Evolutionary conservation across 805 yeast species (phyloP), one percentile per base, ranked within the genome.

Genomic region (Zygotorulaspora chibaensis): DNA sequence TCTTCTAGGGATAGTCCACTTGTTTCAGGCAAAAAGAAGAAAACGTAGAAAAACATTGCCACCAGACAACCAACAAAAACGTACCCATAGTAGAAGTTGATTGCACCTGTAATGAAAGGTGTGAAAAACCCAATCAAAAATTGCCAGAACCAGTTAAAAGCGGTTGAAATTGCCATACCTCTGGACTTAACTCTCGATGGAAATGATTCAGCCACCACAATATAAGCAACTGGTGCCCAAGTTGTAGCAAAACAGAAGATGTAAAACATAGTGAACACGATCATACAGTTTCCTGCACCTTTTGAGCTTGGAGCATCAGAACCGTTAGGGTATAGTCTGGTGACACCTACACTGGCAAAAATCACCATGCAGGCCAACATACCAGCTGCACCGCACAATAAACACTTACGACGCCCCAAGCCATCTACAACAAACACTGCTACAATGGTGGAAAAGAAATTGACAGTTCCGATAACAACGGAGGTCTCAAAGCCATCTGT

Each of bases 1-100:
- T 85, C 87, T 68, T 86, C 93, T 63, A 86, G 75, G 36, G 84
- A 74, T 58, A 84, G 75, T 45, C 91, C 93, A 69, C 79, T 80
- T 45, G 95, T 86, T 67, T 84, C 89, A 58, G 79, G 79, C 52
- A 86, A 78, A 55, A 72, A 74, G 72, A 85, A 79, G 72, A 74
- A 78, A 43, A 84, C 84, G 63, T 81, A 86, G 62, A 82, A 69
- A 61, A 83, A 55, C 9, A 72, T 57, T 45, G 67, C 74, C 15
- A 77, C 60, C 63, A 79, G 65, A 61, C 83, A 79, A 3, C 84
- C 84, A 44, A 76, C 63, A 54, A 71, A 71, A 16, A 65, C 79
- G 59, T 76, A 81, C 38, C 93, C 91, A 59, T 81, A 79, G 65
- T 77, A 75, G 70, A 83, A 84, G 55, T 81, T 80, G 54, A 84